A percentile compares a stretch with the other conserved stretches of the same genome.
These are phyloP conservation scores for Saccharomyces hybrid DNA, from an alignment of 1,139 yeast genomes.

Conservation along the genomic window DNA sequence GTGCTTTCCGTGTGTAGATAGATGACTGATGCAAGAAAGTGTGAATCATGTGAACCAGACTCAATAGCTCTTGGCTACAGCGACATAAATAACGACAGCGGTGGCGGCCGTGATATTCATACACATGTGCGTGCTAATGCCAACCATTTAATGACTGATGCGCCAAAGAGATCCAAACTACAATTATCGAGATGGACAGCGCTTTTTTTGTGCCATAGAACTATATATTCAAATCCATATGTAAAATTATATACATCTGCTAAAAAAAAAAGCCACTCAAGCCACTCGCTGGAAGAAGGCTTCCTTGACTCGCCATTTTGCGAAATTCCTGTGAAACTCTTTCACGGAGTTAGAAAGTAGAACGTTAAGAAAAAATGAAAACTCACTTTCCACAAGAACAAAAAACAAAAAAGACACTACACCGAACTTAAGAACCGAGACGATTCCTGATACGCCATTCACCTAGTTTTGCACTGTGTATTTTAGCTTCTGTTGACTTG, in stretches of 20 bases:
- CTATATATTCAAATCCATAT: background rate
- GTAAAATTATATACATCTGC: no score
- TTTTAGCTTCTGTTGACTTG: background rate
- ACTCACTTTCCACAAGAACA: no score
- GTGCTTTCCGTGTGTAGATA: background rate
- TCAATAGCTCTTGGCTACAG: background rate
- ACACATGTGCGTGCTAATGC: no score
- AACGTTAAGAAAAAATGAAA: no score
- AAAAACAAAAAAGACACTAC: no score
- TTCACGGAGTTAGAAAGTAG: no score
- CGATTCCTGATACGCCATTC: no score
- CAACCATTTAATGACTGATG: no score
- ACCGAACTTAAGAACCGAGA: no score
- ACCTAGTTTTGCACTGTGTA: background rate
- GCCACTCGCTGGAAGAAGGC: background rate
- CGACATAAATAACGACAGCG: background rate
- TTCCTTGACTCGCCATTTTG: background rate
- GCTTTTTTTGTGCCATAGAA: background rate
- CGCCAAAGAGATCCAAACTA: no score
- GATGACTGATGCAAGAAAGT: background rate
- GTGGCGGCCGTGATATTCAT: no score
- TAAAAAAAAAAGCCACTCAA: background rate
- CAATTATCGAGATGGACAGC: no score
- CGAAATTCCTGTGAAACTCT: background rate
- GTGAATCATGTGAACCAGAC: background rate